Conservation (phyloP, 345 rosid genomes). For the Pseudoturritis turrita region DNA sequence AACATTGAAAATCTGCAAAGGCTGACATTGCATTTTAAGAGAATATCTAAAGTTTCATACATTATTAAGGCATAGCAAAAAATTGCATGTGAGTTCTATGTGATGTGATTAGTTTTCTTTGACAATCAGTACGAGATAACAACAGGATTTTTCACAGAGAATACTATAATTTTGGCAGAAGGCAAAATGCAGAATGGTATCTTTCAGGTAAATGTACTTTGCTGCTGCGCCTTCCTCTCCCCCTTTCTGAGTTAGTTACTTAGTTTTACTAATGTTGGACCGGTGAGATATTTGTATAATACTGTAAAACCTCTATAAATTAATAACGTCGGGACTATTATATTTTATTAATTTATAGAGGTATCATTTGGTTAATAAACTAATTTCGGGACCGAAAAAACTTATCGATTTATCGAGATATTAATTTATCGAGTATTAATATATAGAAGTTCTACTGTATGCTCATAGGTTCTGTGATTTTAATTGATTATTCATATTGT, state of each 20-base stretch:
- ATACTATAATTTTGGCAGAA: slow-evolving; percentile 90
- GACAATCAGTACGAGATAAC: slow-evolving; percentile 71
- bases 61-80: neutral
- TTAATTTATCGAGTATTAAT: too few relatives aligned
- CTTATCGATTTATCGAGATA: too few relatives aligned
- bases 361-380: too few relatives aligned
- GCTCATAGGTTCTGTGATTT: neutral
- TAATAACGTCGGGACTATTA: too few relatives aligned
- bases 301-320: too few relatives aligned
- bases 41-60: neutral
- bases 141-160: slow-evolving; percentile 86
- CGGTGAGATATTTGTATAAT: neutral
- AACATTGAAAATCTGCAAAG: neutral
- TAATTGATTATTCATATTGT: neutral
- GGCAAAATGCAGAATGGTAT: slow-evolving; percentile 85
- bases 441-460: too few relatives aligned
- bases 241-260: neutral
- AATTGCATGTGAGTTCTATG: neutral
- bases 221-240: neutral
- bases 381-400: too few relatives aligned
- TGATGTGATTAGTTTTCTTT: slow-evolving; percentile 36
- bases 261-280: neutral
- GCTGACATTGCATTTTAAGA: neutral
- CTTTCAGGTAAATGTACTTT: slow-evolving; percentile 53
- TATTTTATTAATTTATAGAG: too few relatives aligned